phyloP scores from a whole-genome alignment of 2,329 filamentous ascomycete genomes.

The Magnaporthiopsis rhizophila region DNA sequence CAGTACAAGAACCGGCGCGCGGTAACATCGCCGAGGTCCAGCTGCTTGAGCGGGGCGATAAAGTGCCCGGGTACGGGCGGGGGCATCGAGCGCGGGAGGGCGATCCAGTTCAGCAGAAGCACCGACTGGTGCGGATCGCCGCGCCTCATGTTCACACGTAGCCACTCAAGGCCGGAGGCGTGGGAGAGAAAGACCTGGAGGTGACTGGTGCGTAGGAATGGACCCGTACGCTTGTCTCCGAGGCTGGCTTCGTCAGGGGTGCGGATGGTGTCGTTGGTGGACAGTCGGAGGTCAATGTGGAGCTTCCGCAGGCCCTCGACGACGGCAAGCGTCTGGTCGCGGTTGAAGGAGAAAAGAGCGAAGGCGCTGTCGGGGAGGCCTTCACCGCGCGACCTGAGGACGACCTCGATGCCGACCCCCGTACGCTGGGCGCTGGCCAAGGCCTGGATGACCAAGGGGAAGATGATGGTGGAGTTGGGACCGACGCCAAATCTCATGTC shows the following conservation, averaged over 20 bases:
- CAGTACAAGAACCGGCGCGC: not conserved
- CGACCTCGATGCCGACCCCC: conserved; percentile 38
- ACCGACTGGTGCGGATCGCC: too few relatives aligned
- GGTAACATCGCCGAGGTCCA: not conserved
- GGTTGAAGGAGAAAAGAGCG: conserved; percentile 31
- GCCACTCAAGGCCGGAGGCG: conserved; percentile 35
- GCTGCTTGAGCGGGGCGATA: conserved; percentile 1
- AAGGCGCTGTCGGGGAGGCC: conserved; percentile 36
- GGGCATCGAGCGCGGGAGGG: not conserved
- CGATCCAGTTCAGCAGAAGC: conserved; percentile 2
- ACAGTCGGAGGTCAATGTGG: conserved; percentile 24
- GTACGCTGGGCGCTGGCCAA: conserved; percentile 29
- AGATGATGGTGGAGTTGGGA: conserved; percentile 23
- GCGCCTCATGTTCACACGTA: conserved; percentile 42
- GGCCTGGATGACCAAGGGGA: conserved; percentile 32
- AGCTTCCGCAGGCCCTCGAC: conserved; percentile 38
- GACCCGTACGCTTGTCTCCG: conserved; percentile 16
- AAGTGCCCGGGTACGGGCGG: not conserved
- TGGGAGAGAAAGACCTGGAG: conserved; percentile 28
- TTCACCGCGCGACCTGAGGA: conserved; percentile 25
- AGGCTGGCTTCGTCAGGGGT: not conserved
- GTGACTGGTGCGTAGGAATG: conserved; percentile 9
- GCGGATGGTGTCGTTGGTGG: not conserved
- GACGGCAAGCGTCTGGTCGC: conserved; percentile 28
- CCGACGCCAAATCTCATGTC: conserved; percentile 6